Conservation (phyloP, 2,329 filamentous ascomycete species). For the Curvularia lunata region DNA sequence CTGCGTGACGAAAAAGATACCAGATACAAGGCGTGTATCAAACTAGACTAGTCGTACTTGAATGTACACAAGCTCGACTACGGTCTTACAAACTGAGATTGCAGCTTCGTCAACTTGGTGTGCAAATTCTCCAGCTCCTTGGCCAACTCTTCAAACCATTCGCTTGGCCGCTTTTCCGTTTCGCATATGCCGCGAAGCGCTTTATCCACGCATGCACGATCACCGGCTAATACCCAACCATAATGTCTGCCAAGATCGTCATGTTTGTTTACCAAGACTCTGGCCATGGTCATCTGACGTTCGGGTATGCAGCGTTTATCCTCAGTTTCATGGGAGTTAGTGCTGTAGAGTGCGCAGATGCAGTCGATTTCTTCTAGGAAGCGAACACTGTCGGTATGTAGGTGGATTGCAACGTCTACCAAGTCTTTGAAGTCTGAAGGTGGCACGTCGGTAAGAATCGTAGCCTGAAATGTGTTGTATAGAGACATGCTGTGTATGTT, state of each 20-base stretch:
- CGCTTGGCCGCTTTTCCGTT: background rate
- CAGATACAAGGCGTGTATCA: background rate
- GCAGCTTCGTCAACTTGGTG: background rate
- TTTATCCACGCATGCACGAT: constrained; percentile 1
- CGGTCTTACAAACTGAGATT: background rate
- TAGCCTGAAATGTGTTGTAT: background rate
- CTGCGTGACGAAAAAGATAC: background rate
- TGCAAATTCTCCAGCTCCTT: background rate
- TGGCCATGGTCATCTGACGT: background rate
- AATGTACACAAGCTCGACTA: background rate
- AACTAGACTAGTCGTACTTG: background rate
- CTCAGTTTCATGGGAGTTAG: background rate
- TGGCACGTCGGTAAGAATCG: background rate
- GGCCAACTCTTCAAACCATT: constrained; percentile 2
- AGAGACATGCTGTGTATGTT: background rate
- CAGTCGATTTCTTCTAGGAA: background rate
- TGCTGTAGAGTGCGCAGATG: background rate
- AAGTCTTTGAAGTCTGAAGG: constrained; percentile 2
- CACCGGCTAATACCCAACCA: constrained; percentile 15
- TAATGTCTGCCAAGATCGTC: constrained; percentile 12
- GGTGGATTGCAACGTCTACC: background rate
- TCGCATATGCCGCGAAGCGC: background rate
- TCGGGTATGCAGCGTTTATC: too few relatives aligned
- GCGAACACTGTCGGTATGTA: background rate
- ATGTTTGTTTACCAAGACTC: background rate